Conservation (phyloP, 2,329 filamentous ascomycete species). For the Sclerotinia minor region DNA sequence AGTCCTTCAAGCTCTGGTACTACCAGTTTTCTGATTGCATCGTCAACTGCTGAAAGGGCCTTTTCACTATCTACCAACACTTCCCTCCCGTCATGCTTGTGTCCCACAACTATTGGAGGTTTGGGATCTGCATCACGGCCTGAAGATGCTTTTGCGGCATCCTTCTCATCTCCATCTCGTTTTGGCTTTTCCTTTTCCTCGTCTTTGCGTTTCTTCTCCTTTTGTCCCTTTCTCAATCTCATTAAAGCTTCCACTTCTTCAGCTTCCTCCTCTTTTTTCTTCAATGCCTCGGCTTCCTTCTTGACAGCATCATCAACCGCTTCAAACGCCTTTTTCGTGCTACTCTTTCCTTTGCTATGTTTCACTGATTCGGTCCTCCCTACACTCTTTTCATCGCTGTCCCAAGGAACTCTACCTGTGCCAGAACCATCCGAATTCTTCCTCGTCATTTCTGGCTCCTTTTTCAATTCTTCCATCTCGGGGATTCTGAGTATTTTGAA, state of each 20-base stretch:
- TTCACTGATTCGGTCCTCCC: conserved; percentile 17
- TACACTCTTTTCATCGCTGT: conserved; percentile 24
- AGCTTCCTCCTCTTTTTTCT: conserved; percentile 24
- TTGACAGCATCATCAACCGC: conserved; percentile 25
- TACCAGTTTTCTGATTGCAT: conserved; percentile 19
- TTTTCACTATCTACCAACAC: conserved; percentile 8
- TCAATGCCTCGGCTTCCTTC: conserved; percentile 23
- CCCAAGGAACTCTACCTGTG: conserved; percentile 20
- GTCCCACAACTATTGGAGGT: background rate
- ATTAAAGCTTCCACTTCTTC: conserved; percentile 23
- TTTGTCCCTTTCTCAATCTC: conserved; percentile 21
- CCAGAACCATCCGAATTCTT: conserved; percentile 20
- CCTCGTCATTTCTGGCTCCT: conserved; percentile 19
- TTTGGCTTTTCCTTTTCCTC: conserved; percentile 24
- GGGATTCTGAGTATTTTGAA: conserved; percentile 23
- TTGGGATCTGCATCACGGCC: conserved; percentile 13
- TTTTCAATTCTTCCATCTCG: conserved; percentile 25
- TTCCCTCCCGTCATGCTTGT: conserved; percentile 13
- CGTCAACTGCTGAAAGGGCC: conserved; percentile 22
- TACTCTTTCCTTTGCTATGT: conserved; percentile 23
- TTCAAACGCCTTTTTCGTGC: conserved; percentile 25
- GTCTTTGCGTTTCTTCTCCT: conserved; percentile 23
- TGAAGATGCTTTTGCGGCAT: conserved; percentile 11
- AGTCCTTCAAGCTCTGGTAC: conserved; percentile 19
- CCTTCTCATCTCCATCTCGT: conserved; percentile 21